Evolutionary conservation across 768 basidiomycete genomes (phyloP), one percentile per base, ranked within the genome.

Genomic region (Agaricus subrufescens): DNA sequence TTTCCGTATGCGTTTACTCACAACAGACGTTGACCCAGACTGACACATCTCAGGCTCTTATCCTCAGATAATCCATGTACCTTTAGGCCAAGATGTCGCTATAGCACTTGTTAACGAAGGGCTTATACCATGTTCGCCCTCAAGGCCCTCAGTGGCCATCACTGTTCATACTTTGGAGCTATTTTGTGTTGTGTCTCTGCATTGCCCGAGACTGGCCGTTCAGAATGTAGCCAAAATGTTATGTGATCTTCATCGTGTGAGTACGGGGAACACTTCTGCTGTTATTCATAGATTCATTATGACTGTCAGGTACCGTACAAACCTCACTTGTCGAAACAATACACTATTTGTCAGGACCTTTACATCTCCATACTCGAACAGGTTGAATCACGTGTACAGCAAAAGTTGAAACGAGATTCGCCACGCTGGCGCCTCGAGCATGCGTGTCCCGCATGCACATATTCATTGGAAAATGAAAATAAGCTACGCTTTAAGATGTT

Each of bases 181-280:
- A 1, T 71, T 56, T 46, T 60, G 61, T 12, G 50, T 25, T 3
- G 39, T 37, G 10, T 61, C 59, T 47, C 61, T 64, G 1, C 51
- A 59, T 8, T 69, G 62, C 39, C 69, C 69, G 19, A 62, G 61
- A 25, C 60, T 73, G 2, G 50, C 65, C 0, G 60, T 66, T 10
- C 59, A 72, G 46, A 58, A 66, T 4, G 69, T 70, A 44, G 49
- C 65, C 23, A 69, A 69, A 46, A 52, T 51, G 1, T 56, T 73
- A 0, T 70, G 66, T 30, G 67, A 72, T 50, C 27, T 71, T 23
- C 66, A 73, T 12, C 39, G 60, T 11, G 47, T 60, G 0, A 31
- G 31, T 31, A 10, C 10, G 31, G 31, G 31, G 10, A 5, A 10
- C 31, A 31, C 31, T 31, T 5, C 10, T 0, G 4, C 10, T 10